A percentile compares a stretch with the other conserved stretches of the same genome.
phyloP scores from a whole-genome alignment of 768 basidiomycete genomes.

The Russula ochroleuca region DNA sequence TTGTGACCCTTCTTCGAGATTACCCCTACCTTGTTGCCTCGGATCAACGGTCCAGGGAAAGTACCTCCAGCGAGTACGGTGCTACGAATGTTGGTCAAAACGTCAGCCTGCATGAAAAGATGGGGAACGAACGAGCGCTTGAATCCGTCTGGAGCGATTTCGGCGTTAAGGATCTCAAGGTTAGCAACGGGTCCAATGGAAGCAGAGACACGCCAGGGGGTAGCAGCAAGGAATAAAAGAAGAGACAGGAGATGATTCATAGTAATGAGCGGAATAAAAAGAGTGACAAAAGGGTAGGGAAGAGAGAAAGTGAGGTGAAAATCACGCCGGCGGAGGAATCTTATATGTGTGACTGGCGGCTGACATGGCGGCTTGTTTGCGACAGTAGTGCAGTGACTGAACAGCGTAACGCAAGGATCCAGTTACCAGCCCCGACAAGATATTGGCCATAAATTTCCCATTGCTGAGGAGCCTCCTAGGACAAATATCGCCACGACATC shows the following conservation, averaged over 20 bases:
- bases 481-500: neutral
- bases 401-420: neutral
- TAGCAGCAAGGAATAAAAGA: slow-evolving; percentile 18
- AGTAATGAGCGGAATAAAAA: slow-evolving; percentile 12
- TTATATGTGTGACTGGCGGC: slow-evolving; percentile 25
- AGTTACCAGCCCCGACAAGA: neutral
- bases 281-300: neutral
- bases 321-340: neutral
- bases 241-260: slow-evolving; percentile 21
- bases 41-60: slow-evolving; percentile 49
- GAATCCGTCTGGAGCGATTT: slow-evolving; percentile 31
- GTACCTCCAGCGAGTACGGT: slow-evolving; percentile 44
- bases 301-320: neutral
- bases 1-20: neutral
- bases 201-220: slow-evolving; percentile 17
- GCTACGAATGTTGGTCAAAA: slow-evolving; percentile 28
- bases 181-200: slow-evolving; percentile 31
- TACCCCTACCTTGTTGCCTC: slow-evolving; percentile 33
- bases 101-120: neutral
- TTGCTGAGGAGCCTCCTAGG: neutral
- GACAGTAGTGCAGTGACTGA: neutral
- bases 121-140: slow-evolving; percentile 21
- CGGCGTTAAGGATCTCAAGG: slow-evolving; percentile 29
- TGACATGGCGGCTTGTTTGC: slow-evolving; percentile 12
- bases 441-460: neutral